A percentile compares a stretch with the other conserved stretches of the same genome.
phyloP scores from a whole-genome alignment of 306 rosid genomes.

The Mucuna pruriens region DNA sequence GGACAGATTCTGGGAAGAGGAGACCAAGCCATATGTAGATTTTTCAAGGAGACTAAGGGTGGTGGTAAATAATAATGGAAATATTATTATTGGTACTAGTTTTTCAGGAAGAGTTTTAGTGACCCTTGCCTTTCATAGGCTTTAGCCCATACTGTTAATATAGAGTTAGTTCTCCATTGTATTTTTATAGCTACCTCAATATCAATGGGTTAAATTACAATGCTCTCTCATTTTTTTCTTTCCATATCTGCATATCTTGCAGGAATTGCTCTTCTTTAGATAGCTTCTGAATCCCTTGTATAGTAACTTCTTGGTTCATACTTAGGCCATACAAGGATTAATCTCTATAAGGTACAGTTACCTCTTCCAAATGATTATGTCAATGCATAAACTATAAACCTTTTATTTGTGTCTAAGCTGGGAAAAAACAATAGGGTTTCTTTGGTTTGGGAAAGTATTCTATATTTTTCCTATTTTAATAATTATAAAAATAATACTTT shows the following conservation, averaged over 20 bases:
- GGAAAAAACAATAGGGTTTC: not conserved
- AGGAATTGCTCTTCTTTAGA: slow-evolving; percentile 39
- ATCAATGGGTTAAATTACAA: slow-evolving; percentile 42
- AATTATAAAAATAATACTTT: not conserved
- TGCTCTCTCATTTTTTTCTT: slow-evolving; percentile 28
- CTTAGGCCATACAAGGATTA: slow-evolving; percentile 32
- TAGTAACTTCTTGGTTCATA: slow-evolving; percentile 42
- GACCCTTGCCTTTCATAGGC: slow-evolving; percentile 45
- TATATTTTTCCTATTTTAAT: not conserved
- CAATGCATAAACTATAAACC: not conserved
- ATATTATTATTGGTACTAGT: slow-evolving; percentile 41
- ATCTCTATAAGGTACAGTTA: not conserved
- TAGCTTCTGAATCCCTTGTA: slow-evolving; percentile 50
- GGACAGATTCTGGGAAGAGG: slow-evolving; percentile 95
- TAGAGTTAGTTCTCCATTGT: slow-evolving; percentile 51
- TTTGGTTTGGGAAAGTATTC: not conserved
- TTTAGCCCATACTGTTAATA: slow-evolving; percentile 62
- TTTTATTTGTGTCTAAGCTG: not conserved
- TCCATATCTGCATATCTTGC: slow-evolving; percentile 49
- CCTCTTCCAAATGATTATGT: not conserved
- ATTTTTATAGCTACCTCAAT: slow-evolving; percentile 40
- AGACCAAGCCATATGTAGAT: slow-evolving; percentile 84
- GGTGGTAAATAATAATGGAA: slow-evolving; percentile 42
- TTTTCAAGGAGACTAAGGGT: slow-evolving; percentile 32
- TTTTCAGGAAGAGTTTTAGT: slow-evolving; percentile 45